Evolutionary conservation across 1,284 basidiomycete species (phyloP), one percentile per base, ranked within the genome.

Genomic region (Ceratobasidium sp.): DNA sequence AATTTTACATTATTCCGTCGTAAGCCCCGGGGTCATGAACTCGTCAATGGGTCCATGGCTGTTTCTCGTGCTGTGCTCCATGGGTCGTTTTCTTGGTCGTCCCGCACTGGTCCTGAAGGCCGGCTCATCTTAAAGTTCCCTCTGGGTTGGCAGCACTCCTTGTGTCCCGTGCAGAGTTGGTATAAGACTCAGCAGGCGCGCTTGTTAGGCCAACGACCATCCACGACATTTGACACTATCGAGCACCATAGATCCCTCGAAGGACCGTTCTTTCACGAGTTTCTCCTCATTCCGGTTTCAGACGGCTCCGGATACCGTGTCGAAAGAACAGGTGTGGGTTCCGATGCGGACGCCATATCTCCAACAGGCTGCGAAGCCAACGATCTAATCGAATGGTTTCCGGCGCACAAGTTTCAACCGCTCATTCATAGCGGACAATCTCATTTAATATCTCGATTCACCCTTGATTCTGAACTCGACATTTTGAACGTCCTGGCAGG

Each of bases 91-190:
- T 11, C 28, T 3, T 52, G 50, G 50, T 52, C 50, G 5, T 21
- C 14, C 2, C 4, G 11, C 11, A 26, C 50, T 14, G 50, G 50
- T 23, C 41, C 38, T 28, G 43, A 26, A 23, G 58, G 58, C 26
- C 46, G 26, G 14, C 38, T 28, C 4, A 16, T 61, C 11, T 38
- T 70, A 30, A 49, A 59, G 28, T 70, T 70, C 26, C 28, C 21
- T 2, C 7, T 7, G 26, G 43, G 21, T 4, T 72, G 69, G 69
- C 57, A 47, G 18, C 14, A 54, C 13, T 8, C 46, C 3, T 0
- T 13, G 1, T 72, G 69, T 26, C 47, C 57, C 7, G 69, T 62
- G 4, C 49, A 61, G 47, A n/a, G 43, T 7, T 72, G 69, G 69
- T 72, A 72, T 26, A 46, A 38, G 18, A n/a, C 13, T 11, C 58